Conservation (phyloP, 1,284 basidiomycete genomes). For the Gymnopus androsaceus region DNA sequence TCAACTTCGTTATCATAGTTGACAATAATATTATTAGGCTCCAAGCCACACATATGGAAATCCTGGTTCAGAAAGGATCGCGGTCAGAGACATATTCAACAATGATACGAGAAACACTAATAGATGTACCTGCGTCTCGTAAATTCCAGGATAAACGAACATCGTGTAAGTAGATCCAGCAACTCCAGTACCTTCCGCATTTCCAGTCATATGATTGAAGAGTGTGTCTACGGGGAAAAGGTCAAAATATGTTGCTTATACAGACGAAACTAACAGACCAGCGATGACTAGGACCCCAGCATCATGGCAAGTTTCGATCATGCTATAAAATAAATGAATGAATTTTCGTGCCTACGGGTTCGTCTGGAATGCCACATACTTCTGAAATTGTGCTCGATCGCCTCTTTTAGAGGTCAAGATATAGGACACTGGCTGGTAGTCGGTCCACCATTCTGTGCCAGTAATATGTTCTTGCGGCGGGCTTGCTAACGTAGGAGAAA, state of each 20-base stretch:
- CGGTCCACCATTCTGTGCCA: conserved; percentile 67
- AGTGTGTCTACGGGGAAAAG: conserved; percentile 49
- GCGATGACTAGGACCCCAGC: conserved; percentile 64
- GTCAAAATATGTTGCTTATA: background rate
- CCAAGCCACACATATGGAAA: conserved; percentile 67
- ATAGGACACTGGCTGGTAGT: conserved; percentile 67
- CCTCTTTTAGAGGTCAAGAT: conserved; percentile 62
- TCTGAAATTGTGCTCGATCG: conserved; percentile 48
- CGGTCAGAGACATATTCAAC: background rate
- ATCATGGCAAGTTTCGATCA: conserved; percentile 58
- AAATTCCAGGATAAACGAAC: conserved; percentile 60
- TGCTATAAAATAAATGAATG: conserved; percentile 34
- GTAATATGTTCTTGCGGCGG: conserved; percentile 49
- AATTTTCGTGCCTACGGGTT: background rate
- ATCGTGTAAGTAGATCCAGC: conserved; percentile 57
- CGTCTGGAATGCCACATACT: conserved; percentile 24
- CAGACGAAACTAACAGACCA: conserved; percentile 37
- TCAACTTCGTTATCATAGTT: conserved; percentile 54
- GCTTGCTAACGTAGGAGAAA: conserved; percentile 33
- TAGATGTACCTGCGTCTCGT: conserved; percentile 39
- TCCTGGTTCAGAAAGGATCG: conserved; percentile 33
- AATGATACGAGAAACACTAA: background rate
- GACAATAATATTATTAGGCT: conserved; percentile 53
- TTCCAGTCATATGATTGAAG: conserved; percentile 66
- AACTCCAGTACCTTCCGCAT: conserved; percentile 49